Evolutionary conservation across 1,139 yeast genomes (phyloP).

Genomic region (Ogataea hybrid): DNA sequence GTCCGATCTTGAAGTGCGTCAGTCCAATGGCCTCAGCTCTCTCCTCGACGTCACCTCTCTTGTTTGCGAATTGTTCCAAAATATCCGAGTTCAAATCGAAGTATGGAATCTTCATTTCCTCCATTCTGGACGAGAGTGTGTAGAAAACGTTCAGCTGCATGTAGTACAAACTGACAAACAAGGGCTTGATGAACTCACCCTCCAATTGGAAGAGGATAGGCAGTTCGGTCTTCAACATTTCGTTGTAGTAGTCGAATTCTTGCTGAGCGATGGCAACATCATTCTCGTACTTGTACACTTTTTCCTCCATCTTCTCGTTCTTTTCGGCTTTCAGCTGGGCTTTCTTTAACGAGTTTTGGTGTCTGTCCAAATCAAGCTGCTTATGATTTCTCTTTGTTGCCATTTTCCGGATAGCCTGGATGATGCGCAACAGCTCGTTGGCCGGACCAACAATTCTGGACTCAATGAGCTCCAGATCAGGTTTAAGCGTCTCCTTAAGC

Average conservation of each 20-base stretch:
- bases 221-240: constrained; percentile 84
- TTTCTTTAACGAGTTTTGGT: constrained; percentile 63
- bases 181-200: constrained; percentile 87
- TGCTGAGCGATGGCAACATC: constrained; percentile 89
- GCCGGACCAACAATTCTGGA: constrained; percentile 89
- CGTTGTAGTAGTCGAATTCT: constrained; percentile 94
- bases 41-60: constrained; percentile 91
- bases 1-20: constrained; percentile 87
- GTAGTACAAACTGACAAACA: constrained; percentile 90
- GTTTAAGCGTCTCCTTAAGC: constrained; percentile 79
- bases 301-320: constrained; percentile 87
- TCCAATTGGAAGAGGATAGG: constrained; percentile 86
- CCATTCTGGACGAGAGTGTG: constrained; percentile 86
- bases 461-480: constrained; percentile 91
- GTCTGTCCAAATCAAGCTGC: constrained; percentile 91
- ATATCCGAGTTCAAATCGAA: constrained; percentile 85
- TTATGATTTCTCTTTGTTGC: constrained; percentile 94
- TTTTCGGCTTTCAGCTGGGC: constrained; percentile 80
- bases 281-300: constrained; percentile 82
- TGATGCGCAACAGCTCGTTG: constrained; percentile 80
- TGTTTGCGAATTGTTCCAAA: constrained; percentile 69
- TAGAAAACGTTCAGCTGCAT: constrained; percentile 97
- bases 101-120: constrained; percentile 94
- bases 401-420: constrained; percentile 84
- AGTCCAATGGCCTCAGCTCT: constrained; percentile 81